Evolutionary conservation across 768 basidiomycete species (phyloP), one percentile per base, ranked within the genome.

Genomic region (Psilocybe cyanescens): DNA sequence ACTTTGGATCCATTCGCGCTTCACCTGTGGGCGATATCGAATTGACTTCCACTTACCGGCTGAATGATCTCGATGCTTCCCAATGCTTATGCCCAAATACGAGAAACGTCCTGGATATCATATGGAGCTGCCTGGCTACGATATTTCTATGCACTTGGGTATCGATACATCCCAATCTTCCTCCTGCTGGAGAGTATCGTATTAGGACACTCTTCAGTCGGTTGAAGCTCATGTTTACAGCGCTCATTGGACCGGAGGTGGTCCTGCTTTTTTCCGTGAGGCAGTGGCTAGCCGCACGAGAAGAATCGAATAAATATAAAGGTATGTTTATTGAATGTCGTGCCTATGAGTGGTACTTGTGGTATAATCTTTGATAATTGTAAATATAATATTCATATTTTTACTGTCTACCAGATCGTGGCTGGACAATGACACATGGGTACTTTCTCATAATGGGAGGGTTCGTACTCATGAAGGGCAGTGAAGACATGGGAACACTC

Each of bases 401-500:
- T 35, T 35, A 7, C 6, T 35, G 11, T 35, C 33, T 11, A 39
- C 16, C 44, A 60, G 60, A 41, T 54, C 50, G 29, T 35, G 17
- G 49, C 6, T 60, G 59, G 56, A 62, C 60, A 4, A 49, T n/a
- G 14, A 47, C 55, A 1, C 65, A 66, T 44, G 58, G 50, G 6
- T 58, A 63, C 46, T 63, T 66, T n/a, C 37, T 61, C 45, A 28
- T 52, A 24, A 66, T 66, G 65, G 65, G 65, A 9, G 65, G 65
- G 12, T 66, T 66, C 39, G 33, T 54, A 8, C 45, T 60, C 35
- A 65, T 19, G 72, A 72, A 71, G 70, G 74, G 44, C n/a, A 44
- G 35, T 24, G 37, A 54, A 33, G 50, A 51, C 33, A 19, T 51
- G 24, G 24, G 55, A 41, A 31, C 29, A 11, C 30, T 52, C 12